Evolutionary conservation across 257 asterid genomes (phyloP).

Genomic region (Lantana camara): DNA sequence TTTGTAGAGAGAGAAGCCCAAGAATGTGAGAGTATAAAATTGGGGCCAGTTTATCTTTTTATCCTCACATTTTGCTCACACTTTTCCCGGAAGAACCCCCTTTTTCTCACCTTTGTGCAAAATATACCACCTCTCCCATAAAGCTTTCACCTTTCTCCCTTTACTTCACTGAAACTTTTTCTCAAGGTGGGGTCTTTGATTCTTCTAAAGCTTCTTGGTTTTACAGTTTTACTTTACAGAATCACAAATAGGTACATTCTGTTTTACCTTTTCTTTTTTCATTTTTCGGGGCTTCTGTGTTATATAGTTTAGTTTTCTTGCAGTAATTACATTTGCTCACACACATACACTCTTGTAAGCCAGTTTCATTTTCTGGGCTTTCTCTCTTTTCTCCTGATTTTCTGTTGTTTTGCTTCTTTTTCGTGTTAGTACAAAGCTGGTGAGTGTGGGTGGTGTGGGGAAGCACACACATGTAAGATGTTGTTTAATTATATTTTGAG

Average conservation of each 20-base stretch:
- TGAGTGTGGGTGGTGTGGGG: background rate
- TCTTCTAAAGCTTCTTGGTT: conserved; percentile 3
- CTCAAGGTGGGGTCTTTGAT: conserved; percentile 35
- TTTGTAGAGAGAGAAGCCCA: conserved; percentile 17
- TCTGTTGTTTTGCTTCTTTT: conserved; percentile 6
- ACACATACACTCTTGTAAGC: conserved; percentile 5
- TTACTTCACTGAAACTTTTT: conserved; percentile 28
- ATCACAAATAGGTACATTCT: conserved; percentile 17
- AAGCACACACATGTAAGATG: conserved; percentile 28
- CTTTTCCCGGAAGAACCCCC: background rate
- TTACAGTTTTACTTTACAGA: too few species aligned
- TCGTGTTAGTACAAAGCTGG: conserved; percentile 18
- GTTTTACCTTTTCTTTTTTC: background rate
- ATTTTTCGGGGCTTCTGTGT: conserved; percentile 17
- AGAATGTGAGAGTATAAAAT: conserved; percentile 12
- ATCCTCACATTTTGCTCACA: conserved; percentile 32
- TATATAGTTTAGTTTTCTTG: conserved; percentile 31
- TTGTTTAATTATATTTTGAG: conserved; percentile 1
- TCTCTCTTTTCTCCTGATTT: background rate
- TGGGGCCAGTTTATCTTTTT: conserved; percentile 39
- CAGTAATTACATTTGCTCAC: conserved; percentile 24
- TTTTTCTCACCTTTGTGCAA: conserved; percentile 29
- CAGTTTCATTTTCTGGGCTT: conserved; percentile 20
- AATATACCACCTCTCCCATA: conserved; percentile 24
- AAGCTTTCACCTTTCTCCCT: conserved; percentile 31